Percentiles rank a stretch among this genome's conserved stretches.
Evolutionary conservation across 139 green algal species (phyloP).

Genomic region (Chlamydomonas incerta): DNA sequence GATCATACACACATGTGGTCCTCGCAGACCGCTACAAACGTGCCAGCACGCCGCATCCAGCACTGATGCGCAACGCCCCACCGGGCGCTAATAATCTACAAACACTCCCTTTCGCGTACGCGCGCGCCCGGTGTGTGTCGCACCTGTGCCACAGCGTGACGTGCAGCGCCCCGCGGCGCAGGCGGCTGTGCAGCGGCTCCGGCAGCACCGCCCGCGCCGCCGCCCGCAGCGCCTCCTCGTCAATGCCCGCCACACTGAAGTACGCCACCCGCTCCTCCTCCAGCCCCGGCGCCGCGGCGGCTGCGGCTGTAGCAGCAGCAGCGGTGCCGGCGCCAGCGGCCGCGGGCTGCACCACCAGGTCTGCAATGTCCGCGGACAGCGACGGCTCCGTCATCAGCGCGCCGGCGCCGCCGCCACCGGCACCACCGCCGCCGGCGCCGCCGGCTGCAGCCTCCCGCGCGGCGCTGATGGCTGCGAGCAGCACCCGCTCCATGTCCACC

Average conservation of each 20-base stretch:
- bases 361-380: not conserved
- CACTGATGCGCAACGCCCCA: too few relatives aligned
- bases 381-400: not conserved
- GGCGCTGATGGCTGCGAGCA: not conserved
- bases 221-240: conserved; percentile 29
- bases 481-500: not conserved
- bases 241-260: conserved; percentile 27
- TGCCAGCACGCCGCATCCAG: too few relatives aligned
- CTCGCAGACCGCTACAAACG: too few relatives aligned
- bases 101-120: too few relatives aligned
- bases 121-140: not conserved
- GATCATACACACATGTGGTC: too few relatives aligned
- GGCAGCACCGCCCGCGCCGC: conserved; percentile 29
- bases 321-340: not conserved
- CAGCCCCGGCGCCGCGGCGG: not conserved
- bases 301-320: not conserved
- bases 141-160: conserved; percentile 54
- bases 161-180: conserved; percentile 23
- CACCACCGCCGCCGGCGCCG: not conserved
- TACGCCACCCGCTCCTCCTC: conserved; percentile 25
- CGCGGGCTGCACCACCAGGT: not conserved
- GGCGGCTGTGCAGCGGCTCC: conserved; percentile 11
- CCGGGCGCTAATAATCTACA: too few relatives aligned
- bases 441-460: not conserved
- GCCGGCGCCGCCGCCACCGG: not conserved